phyloP scores from a whole-genome alignment of 495 filamentous ascomycete genomes.

The Delitschia confertaspora region DNA sequence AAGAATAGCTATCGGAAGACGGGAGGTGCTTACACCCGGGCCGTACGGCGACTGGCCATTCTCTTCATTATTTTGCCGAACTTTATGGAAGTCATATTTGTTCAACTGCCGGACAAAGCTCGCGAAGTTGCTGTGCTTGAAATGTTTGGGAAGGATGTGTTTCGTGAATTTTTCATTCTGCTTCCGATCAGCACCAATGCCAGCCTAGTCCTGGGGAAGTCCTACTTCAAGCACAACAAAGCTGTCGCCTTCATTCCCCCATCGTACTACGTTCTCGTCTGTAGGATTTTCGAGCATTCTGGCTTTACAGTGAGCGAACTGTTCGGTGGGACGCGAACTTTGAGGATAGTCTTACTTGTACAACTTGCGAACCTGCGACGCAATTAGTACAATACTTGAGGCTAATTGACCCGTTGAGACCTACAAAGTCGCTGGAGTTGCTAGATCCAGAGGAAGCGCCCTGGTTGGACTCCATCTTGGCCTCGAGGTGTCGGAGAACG shows the following conservation, averaged over 20 bases:
- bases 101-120: slow-evolving; percentile 98
- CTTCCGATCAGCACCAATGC: not conserved
- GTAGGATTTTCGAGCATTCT: slow-evolving; percentile 97
- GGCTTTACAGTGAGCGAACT: slow-evolving; percentile 20
- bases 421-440: slow-evolving; percentile 73
- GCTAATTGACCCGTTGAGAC: slow-evolving; percentile 32
- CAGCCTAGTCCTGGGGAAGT: not conserved
- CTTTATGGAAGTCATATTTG: slow-evolving; percentile 99
- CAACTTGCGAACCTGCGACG: slow-evolving; percentile 80
- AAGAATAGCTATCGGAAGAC: not conserved
- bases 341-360: slow-evolving; percentile 66
- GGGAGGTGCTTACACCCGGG: slow-evolving; percentile 58
- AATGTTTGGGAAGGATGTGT: slow-evolving; percentile 92
- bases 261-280: slow-evolving; percentile 86
- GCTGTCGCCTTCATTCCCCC: slow-evolving; percentile 89
- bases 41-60: slow-evolving; percentile 86
- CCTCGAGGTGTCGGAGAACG: not conserved
- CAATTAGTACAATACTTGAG: slow-evolving; percentile 3
- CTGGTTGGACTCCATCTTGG: slow-evolving; percentile 30
- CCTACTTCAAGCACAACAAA: slow-evolving; percentile 94
- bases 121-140: slow-evolving; percentile 99
- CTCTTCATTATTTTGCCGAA: slow-evolving; percentile 92
- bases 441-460: slow-evolving; percentile 43
- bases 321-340: not conserved
- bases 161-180: slow-evolving; percentile 99